These are phyloP conservation scores for Cryptococcus sp. DNA, from an alignment of 1,284 basidiomycete species.

Conservation along the genomic window DNA sequence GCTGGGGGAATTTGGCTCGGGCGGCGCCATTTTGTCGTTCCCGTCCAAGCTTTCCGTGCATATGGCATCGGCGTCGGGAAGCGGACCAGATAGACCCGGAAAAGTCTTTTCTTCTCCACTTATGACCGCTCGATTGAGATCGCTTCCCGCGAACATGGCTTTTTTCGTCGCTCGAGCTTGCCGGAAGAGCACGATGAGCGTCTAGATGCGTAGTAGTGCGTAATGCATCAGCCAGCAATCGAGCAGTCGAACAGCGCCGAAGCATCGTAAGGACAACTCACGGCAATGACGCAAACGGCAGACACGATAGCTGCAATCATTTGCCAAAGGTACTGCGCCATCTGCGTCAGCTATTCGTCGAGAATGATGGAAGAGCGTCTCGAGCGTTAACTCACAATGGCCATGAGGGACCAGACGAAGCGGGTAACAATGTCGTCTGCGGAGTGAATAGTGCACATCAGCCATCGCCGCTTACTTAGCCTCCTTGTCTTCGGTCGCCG, in stretches of 20 bases:
- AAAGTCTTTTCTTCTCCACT: not conserved
- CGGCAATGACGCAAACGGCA: slow-evolving; percentile 22
- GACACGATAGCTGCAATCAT: slow-evolving; percentile 34
- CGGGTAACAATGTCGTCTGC: too few relatives aligned
- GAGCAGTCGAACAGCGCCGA: not conserved
- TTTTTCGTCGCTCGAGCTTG: slow-evolving; percentile 32
- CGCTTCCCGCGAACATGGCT: slow-evolving; percentile 18
- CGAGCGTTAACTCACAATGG: too few relatives aligned
- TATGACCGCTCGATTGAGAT: slow-evolving; percentile 1
- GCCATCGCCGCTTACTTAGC: too few relatives aligned
- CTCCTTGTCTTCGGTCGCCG: too few relatives aligned
- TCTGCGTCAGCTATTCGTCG: too few relatives aligned
- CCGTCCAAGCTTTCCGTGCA: not conserved
- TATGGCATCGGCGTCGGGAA: not conserved
- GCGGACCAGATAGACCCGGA: not conserved
- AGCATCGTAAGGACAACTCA: slow-evolving; percentile 11
- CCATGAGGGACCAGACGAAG: too few relatives aligned
- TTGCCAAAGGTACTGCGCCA: slow-evolving; percentile 39
- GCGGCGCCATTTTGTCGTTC: not conserved
- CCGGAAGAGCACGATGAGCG: slow-evolving; percentile 32
- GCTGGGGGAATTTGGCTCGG: not conserved
- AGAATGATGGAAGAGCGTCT: too few relatives aligned
- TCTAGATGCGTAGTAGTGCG: slow-evolving; percentile 6
- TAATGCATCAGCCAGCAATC: not conserved
- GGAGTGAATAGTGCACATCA: too few relatives aligned